Conservation (phyloP, 2,329 filamentous ascomycete species). For the Sarocladiaceae sp. region DNA sequence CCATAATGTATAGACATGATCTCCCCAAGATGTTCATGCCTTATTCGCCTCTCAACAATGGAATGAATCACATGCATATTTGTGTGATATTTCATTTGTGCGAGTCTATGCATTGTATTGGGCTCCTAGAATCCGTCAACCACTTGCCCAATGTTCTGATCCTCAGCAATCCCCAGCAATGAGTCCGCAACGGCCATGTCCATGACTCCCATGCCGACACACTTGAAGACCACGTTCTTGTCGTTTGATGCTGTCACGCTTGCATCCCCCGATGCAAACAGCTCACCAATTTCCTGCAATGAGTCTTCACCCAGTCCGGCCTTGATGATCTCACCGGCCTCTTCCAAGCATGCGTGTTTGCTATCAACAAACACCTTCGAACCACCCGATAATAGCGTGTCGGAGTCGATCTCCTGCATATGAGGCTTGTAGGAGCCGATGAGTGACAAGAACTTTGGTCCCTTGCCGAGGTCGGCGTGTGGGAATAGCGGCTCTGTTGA, state of each 20-base stretch:
- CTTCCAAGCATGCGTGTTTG: slow-evolving; percentile 23
- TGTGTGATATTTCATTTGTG: too few species aligned
- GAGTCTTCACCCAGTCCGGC: slow-evolving; percentile 17
- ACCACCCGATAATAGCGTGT: slow-evolving; percentile 17
- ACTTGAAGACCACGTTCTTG: slow-evolving; percentile 59
- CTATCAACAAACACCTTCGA: slow-evolving; percentile 22
- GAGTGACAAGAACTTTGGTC: slow-evolving; percentile 20
- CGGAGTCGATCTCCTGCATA: slow-evolving; percentile 28
- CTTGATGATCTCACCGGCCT: slow-evolving; percentile 27
- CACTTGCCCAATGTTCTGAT: slow-evolving; percentile 43
- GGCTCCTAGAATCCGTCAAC: neutral
- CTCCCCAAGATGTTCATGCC: too few species aligned
- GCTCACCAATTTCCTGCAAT: slow-evolving; percentile 37
- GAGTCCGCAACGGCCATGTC: slow-evolving; percentile 60
- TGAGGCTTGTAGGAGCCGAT: slow-evolving; percentile 28
- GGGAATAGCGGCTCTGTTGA: slow-evolving; percentile 25
- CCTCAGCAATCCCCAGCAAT: slow-evolving; percentile 51
- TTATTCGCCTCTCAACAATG: too few species aligned
- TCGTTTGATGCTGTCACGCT: slow-evolving; percentile 24
- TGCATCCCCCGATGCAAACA: neutral
- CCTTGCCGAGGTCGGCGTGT: slow-evolving; percentile 15
- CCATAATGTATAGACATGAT: too few species aligned
- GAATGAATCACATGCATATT: neutral
- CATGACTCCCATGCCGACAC: slow-evolving; percentile 64
- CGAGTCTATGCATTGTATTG: neutral